Conservation (phyloP, 306 rosid species). For the Gastrolobium villosum region DNA sequence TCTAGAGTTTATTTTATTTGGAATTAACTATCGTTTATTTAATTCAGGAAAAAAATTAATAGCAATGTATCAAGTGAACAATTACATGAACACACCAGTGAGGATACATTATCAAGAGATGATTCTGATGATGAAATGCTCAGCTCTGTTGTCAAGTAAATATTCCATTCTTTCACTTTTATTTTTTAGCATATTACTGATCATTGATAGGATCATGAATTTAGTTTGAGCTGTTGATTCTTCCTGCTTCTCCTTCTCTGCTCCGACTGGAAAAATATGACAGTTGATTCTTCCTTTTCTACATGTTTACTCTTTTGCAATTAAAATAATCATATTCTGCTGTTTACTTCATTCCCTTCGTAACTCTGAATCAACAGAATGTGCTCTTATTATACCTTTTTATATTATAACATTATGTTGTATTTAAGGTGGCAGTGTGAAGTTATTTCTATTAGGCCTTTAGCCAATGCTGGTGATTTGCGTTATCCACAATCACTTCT, state of each 20-base stretch:
- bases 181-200: conserved; percentile 25
- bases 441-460: background rate
- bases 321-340: conserved; percentile 4
- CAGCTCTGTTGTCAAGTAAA: conserved; percentile 64
- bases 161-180: conserved; percentile 37
- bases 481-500: background rate
- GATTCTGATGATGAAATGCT: conserved; percentile 62
- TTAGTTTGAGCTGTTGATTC: conserved; percentile 21
- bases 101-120: conserved; percentile 44
- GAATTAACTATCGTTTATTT: conserved; percentile 23
- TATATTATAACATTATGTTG: background rate
- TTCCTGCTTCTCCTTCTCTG: conserved; percentile 20
- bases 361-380: background rate
- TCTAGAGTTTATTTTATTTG: conserved; percentile 22
- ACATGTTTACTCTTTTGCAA: conserved; percentile 9
- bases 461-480: background rate
- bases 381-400: background rate
- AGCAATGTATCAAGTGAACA: conserved; percentile 40
- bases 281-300: background rate
- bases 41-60: conserved; percentile 58
- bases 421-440: background rate
- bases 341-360: conserved; percentile 1
- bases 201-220: conserved; percentile 28
- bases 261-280: conserved; percentile 24
- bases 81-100: conserved; percentile 40